Evolutionary conservation across 2,329 filamentous ascomycete species (phyloP).

Genomic region (Aspergillus unguis): DNA sequence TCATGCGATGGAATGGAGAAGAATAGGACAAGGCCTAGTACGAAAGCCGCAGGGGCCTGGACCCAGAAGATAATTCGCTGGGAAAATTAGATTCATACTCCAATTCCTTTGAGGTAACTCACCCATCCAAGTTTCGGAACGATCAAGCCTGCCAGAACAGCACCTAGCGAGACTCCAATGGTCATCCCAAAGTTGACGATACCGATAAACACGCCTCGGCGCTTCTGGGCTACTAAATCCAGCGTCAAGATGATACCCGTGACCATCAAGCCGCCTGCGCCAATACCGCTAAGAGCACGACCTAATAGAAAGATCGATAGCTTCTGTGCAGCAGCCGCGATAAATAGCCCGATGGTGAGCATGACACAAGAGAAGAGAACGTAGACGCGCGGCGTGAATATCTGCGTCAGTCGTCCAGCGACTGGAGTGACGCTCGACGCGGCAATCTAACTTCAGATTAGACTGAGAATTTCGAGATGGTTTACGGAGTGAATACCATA

Average conservation of each 20-base stretch:
- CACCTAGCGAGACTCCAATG: conserved; percentile 66
- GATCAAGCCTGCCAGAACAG: conserved; percentile 65
- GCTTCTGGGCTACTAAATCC: conserved; percentile 65
- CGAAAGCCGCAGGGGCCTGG: conserved; percentile 63
- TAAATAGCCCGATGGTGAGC: conserved; percentile 59
- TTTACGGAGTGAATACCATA: conserved; percentile 43
- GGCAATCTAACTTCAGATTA: conserved; percentile 44
- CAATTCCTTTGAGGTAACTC: conserved; percentile 25
- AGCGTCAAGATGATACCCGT: conserved; percentile 72
- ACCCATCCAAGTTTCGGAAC: conserved; percentile 68
- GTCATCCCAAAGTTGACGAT: conserved; percentile 71
- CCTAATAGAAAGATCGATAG: conserved; percentile 66
- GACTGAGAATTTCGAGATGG: too few species aligned
- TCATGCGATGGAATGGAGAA: conserved; percentile 59
- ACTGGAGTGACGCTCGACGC: conserved; percentile 63
- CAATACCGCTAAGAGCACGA: conserved; percentile 64
- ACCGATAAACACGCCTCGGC: conserved; percentile 70
- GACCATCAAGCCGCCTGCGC: conserved; percentile 69
- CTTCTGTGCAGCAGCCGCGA: conserved; percentile 60
- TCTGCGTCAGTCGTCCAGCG: conserved; percentile 66
- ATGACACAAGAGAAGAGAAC: conserved; percentile 60
- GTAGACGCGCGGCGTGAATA: conserved; percentile 68
- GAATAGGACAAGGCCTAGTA: conserved; percentile 61
- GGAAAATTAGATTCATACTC: not conserved
- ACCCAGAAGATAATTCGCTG: conserved; percentile 70